Conservation (phyloP, 345 rosid species). For the Hibiscus trionum region DNA sequence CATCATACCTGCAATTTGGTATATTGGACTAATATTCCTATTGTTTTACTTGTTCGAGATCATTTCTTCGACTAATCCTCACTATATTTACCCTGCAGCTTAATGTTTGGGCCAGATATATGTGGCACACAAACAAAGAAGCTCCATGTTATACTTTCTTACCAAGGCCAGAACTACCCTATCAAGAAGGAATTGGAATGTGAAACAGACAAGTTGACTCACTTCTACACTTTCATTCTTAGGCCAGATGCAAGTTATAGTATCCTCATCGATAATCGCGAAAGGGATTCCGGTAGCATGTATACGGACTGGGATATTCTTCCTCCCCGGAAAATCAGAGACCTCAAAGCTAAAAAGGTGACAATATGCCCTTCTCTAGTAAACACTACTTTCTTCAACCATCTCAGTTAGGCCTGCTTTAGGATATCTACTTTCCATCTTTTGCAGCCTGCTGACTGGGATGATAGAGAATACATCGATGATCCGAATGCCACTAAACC, state of each 20-base stretch:
- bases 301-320: slow-evolving; percentile 92
- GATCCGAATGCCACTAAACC: slow-evolving; percentile 77
- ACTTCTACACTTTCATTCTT: slow-evolving; percentile 89
- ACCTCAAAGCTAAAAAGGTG: slow-evolving; percentile 74
- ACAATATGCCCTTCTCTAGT: neutral
- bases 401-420: too few species aligned
- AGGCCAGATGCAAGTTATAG: slow-evolving; percentile 88
- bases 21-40: too few species aligned
- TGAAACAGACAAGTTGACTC: slow-evolving; percentile 83
- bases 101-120: slow-evolving; percentile 96
- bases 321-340: slow-evolving; percentile 74
- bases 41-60: too few species aligned
- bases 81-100: slow-evolving; percentile 30
- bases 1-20: too few species aligned
- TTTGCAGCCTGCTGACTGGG: slow-evolving; percentile 82
- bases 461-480: slow-evolving; percentile 77
- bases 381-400: too few species aligned
- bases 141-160: slow-evolving; percentile 57
- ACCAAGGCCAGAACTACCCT: slow-evolving; percentile 43
- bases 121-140: slow-evolving; percentile 88
- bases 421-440: neutral
- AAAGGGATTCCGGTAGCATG: slow-evolving; percentile 85
- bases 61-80: too few species aligned
- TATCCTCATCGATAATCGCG: slow-evolving; percentile 69
- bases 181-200: slow-evolving; percentile 82